Conservation (phyloP, 345 rosid genomes). For the Eutrema japonicum region DNA sequence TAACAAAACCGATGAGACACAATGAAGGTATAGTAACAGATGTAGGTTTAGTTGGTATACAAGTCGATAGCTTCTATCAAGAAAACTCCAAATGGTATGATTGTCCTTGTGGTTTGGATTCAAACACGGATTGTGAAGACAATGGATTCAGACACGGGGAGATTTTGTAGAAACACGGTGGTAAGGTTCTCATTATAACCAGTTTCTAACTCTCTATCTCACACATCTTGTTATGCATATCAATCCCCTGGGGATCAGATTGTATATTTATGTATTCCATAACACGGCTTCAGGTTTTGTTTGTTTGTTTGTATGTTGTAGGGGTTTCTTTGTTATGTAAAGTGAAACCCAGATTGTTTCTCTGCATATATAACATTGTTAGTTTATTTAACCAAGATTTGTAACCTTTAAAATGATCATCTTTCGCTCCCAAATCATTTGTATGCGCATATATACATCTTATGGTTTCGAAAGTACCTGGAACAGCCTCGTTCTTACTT, state of each 20-base stretch:
- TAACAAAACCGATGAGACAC: constrained; percentile 81
- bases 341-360: constrained; percentile 40
- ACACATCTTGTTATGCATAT: constrained; percentile 25
- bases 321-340: constrained; percentile 41
- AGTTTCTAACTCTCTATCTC: constrained; percentile 34
- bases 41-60: constrained; percentile 89
- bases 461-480: not conserved
- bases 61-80: constrained; percentile 96
- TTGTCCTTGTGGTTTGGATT: constrained; percentile 93
- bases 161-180: constrained; percentile 58
- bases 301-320: constrained; percentile 34
- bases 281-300: constrained; percentile 25
- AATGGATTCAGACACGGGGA: constrained; percentile 83
- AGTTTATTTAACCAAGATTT: constrained; percentile 17
- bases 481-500: not conserved
- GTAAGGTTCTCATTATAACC: constrained; percentile 31
- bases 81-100: constrained; percentile 95
- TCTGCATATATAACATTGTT: constrained; percentile 41
- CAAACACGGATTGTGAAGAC: constrained; percentile 82
- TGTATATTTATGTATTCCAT: constrained; percentile 37
- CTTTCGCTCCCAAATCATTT: constrained; percentile 1
- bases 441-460: not conserved
- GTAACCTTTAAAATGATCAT: not conserved
- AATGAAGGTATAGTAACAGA: constrained; percentile 71
- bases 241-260: constrained; percentile 35